Percentiles rank a stretch among this genome's conserved stretches.
Evolutionary conservation across 345 rosid species (phyloP).

Genomic region (Linum trigynum): DNA sequence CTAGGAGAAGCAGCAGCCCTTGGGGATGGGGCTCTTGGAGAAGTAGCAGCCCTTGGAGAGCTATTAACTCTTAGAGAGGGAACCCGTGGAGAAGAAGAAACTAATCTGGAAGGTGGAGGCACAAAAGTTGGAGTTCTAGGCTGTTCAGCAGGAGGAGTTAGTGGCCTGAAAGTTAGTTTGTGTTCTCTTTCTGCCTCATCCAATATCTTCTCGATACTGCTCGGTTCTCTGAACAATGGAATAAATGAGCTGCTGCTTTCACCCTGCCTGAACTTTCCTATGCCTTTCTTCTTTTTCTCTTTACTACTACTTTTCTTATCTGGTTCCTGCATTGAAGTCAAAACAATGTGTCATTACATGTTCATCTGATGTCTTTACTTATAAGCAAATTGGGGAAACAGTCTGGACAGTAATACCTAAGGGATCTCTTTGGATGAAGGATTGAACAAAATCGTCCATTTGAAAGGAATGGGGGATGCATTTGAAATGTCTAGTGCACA

Average conservation of each 20-base stretch:
- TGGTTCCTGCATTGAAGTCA: conserved; percentile 18
- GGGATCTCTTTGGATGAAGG: no score
- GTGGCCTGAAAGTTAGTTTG: conserved; percentile 60
- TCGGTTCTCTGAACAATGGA: conserved; percentile 73
- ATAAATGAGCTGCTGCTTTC: conserved; percentile 62
- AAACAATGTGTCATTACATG: background rate
- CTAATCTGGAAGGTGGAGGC: conserved; percentile 16
- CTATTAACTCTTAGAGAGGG: conserved; percentile 33
- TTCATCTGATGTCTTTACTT: no score
- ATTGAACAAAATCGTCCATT: no score
- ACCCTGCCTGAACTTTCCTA: conserved; percentile 46
- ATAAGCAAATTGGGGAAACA: no score
- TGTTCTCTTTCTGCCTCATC: conserved; percentile 92
- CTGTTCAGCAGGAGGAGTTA: conserved; percentile 46
- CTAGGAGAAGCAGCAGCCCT: conserved; percentile 41
- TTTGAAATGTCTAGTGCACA: no score
- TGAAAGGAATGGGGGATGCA: no score
- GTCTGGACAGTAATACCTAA: no score
- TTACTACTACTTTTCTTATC: conserved; percentile 29
- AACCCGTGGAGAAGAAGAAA: conserved; percentile 15
- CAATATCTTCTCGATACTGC: conserved; percentile 86
- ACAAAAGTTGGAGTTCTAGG: conserved; percentile 40
- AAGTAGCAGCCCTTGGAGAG: conserved; percentile 39
- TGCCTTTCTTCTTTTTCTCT: conserved; percentile 68
- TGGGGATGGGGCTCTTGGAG: conserved; percentile 46